Conservation (phyloP, 495 filamentous ascomycete species). For the Neurospora sp. region DNA sequence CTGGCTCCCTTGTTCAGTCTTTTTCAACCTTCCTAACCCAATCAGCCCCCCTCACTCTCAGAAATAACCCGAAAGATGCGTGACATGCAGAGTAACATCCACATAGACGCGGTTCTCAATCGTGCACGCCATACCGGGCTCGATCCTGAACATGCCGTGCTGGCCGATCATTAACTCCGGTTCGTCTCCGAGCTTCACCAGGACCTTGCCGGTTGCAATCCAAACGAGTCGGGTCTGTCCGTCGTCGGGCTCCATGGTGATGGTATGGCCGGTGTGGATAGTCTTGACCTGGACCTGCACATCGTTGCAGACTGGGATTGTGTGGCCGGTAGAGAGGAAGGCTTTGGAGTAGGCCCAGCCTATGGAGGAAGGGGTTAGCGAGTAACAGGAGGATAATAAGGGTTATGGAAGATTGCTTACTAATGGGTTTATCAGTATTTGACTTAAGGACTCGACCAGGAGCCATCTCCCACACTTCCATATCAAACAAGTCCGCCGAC, state of each 20-base stretch:
- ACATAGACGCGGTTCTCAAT: slow-evolving; percentile 24
- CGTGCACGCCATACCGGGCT: slow-evolving; percentile 12
- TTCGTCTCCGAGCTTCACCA: slow-evolving; percentile 16
- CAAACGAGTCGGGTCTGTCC: slow-evolving; percentile 21
- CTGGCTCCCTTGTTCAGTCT: not conserved
- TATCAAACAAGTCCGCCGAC: slow-evolving; percentile 18
- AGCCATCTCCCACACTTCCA: slow-evolving; percentile 30
- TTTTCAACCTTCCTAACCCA: not conserved
- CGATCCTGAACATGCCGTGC: slow-evolving; percentile 25
- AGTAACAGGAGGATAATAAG: not conserved
- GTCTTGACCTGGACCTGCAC: slow-evolving; percentile 25
- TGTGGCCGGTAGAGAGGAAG: slow-evolving; percentile 20
- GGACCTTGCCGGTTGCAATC: slow-evolving; percentile 26
- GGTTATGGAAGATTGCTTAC: not conserved
- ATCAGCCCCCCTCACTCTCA: not conserved
- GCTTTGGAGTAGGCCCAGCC: slow-evolving; percentile 30
- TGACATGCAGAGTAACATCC: slow-evolving; percentile 27
- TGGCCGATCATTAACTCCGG: slow-evolving; percentile 27
- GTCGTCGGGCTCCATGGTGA: slow-evolving; percentile 12
- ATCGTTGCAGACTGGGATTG: slow-evolving; percentile 19
- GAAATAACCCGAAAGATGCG: slow-evolving; percentile 13
- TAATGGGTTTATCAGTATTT: not conserved
- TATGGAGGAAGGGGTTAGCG: not conserved
- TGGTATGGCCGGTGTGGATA: slow-evolving; percentile 16
- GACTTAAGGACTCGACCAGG: slow-evolving; percentile 18